phyloP scores from a whole-genome alignment of 176 grass and related monocot species.

The Tillandsia leiboldiana region DNA sequence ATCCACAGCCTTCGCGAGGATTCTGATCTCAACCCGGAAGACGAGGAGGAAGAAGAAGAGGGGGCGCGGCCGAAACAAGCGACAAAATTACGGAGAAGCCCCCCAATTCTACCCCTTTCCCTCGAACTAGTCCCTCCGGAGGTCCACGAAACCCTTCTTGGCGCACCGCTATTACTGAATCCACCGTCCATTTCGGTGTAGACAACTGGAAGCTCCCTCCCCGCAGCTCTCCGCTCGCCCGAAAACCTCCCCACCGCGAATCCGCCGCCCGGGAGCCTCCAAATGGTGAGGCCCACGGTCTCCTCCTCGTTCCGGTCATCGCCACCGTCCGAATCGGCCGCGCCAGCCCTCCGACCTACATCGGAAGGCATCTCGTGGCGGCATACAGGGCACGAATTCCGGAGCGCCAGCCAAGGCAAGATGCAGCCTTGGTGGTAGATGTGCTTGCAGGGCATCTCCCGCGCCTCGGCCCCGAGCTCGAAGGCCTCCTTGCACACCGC shows the following conservation, averaged over 20 bases:
- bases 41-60: slow-evolving; percentile 4
- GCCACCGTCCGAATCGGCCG: not conserved
- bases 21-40: slow-evolving; percentile 14
- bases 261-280: slow-evolving; percentile 63
- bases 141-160: slow-evolving; percentile 50
- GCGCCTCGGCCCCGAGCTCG: slow-evolving; percentile 9
- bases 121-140: slow-evolving; percentile 23
- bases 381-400: slow-evolving; percentile 22
- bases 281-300: slow-evolving; percentile 51
- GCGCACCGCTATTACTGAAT: slow-evolving; percentile 43
- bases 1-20: not conserved
- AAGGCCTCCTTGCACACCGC: slow-evolving; percentile 22
- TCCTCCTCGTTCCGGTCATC: slow-evolving; percentile 18
- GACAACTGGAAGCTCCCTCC: slow-evolving; percentile 47
- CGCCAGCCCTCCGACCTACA: not conserved
- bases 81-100: slow-evolving; percentile 47
- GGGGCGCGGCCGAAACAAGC: slow-evolving; percentile 23
- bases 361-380: slow-evolving; percentile 19
- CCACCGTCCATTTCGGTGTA: slow-evolving; percentile 75
- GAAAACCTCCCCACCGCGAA: slow-evolving; percentile 58
- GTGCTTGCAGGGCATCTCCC: slow-evolving; percentile 29
- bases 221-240: slow-evolving; percentile 29
- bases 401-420: slow-evolving; percentile 19
- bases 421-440: slow-evolving; percentile 24
- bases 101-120: slow-evolving; percentile 35